Evolutionary conservation across 2,329 filamentous ascomycete species (phyloP), one percentile per base, ranked within the genome.

Genomic region (Hyphodiscus sp.): DNA sequence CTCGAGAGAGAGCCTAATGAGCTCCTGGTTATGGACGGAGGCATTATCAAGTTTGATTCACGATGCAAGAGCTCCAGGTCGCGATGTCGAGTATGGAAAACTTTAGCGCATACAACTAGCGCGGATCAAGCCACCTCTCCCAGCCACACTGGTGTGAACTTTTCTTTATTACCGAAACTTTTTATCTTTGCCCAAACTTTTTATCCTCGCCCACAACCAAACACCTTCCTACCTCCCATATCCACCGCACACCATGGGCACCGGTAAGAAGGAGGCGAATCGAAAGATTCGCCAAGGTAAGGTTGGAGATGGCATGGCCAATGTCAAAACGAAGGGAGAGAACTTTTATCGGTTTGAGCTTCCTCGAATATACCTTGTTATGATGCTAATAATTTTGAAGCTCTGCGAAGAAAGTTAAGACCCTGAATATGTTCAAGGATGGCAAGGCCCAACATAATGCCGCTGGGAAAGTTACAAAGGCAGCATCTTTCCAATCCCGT

Each of bases 291-390:
- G 91, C 71, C 85, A 96, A 80, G 90, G 89, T 63, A 92, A 91
- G 75, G 81, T 81, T 48, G 81, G 82, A 62, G 87, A 94, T 82
- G 90, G 90, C 70, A 90, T 96, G 82, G 84, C 75, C 66, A 97
- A 97, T 75, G 89, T 97, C 68, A 89, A 86, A 67, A 79, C 84
- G 65, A 99, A 99, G 76, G 94, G 94, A 74, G 92, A 97, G 79
- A 97, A 97, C 77, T 99, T 97, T 76, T 97, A 97, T 77, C 84
- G 89, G 79, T 86, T 75, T 61, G 77, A 29, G 29, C 13, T 56
- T 52, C 41, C 45, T 43, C 46, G 41, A 20, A 20, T 30, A 8
- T 29, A 44, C 30, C 19, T 19, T 20, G 33, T 23, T 43, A 45
- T 20, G 15, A 54, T 47, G 44, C 50, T 58, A 50, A 61, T 47